These are phyloP conservation scores for Fusarium poae DNA, from an alignment of 2,329 filamentous ascomycete species.

Conservation along the genomic window DNA sequence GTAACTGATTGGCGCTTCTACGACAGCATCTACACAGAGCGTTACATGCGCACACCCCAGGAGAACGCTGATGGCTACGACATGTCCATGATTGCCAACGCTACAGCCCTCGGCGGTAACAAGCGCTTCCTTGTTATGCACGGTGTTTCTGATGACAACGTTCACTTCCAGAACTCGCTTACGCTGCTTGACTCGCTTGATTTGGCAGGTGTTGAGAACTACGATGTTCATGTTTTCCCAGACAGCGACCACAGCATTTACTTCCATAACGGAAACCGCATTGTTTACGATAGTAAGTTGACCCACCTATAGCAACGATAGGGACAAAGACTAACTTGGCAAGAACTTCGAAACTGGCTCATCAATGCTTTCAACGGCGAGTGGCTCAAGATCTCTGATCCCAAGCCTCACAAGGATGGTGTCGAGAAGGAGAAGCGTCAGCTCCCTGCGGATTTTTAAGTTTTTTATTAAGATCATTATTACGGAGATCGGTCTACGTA, in stretches of 20 bases:
- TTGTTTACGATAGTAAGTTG: constrained; percentile 91
- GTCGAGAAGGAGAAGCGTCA: constrained; percentile 42
- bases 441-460: background rate
- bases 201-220: constrained; percentile 85
- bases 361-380: constrained; percentile 98
- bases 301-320: rapidly evolving
- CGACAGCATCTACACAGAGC: constrained; percentile 92
- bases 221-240: constrained; percentile 96
- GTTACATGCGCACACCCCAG: constrained; percentile 96
- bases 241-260: constrained; percentile 96
- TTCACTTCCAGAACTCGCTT: constrained; percentile 95
- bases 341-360: constrained; percentile 88
- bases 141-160: constrained; percentile 95
- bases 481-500: too few relatives aligned
- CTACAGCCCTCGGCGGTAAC: constrained; percentile 77
- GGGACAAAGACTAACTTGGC: constrained; percentile 8
- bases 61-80: constrained; percentile 84
- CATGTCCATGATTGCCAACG: constrained; percentile 79
- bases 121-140: constrained; percentile 96
- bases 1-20: constrained; percentile 99
- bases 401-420: constrained; percentile 60
- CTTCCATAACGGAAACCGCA: constrained; percentile 91
- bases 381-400: constrained; percentile 75
- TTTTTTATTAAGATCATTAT: background rate
- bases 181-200: constrained; percentile 89